These are phyloP conservation scores for Vanilla planifolia DNA, from an alignment of 106 monocot species.

Conservation along the genomic window DNA sequence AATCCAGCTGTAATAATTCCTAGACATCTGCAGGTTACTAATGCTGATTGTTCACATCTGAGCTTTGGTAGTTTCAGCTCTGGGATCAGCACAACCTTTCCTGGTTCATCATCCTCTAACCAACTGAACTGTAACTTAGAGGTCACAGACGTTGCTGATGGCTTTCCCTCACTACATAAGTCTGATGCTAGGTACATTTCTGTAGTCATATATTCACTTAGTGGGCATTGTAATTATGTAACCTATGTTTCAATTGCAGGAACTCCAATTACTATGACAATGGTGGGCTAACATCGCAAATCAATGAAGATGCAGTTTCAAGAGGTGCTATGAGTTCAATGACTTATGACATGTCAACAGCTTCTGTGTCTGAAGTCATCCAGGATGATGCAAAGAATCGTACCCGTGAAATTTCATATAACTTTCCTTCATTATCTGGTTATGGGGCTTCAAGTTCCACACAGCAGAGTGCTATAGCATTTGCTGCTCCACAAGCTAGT, in stretches of 20 bases:
- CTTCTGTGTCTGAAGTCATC: conserved; percentile 46
- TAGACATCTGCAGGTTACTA: conserved; percentile 65
- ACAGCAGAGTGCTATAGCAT: conserved; percentile 37
- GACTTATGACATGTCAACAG: conserved; percentile 41
- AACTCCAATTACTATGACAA: conserved; percentile 53
- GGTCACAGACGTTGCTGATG: conserved; percentile 27
- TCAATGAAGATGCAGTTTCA: conserved; percentile 28
- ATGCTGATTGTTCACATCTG: conserved; percentile 74
- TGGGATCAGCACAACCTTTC: conserved; percentile 38
- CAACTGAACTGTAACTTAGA: conserved; percentile 34
- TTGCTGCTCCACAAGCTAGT: conserved; percentile 34
- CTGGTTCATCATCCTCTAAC: conserved; percentile 51
- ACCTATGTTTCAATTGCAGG: conserved; percentile 30
- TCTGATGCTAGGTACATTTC: conserved; percentile 50
- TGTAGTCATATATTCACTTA: conserved; percentile 1
- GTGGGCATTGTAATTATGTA: background rate
- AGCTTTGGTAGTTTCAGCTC: conserved; percentile 97
- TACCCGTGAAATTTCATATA: conserved; percentile 35
- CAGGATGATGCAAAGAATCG: conserved; percentile 44
- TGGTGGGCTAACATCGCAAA: conserved; percentile 32
- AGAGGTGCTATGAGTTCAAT: conserved; percentile 21
- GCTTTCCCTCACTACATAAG: conserved; percentile 33
- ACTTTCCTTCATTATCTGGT: conserved; percentile 51
- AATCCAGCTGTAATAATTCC: conserved; percentile 87
- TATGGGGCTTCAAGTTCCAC: conserved; percentile 43